Conservation (phyloP, 345 rosid species). For the Citrus medica region DNA sequence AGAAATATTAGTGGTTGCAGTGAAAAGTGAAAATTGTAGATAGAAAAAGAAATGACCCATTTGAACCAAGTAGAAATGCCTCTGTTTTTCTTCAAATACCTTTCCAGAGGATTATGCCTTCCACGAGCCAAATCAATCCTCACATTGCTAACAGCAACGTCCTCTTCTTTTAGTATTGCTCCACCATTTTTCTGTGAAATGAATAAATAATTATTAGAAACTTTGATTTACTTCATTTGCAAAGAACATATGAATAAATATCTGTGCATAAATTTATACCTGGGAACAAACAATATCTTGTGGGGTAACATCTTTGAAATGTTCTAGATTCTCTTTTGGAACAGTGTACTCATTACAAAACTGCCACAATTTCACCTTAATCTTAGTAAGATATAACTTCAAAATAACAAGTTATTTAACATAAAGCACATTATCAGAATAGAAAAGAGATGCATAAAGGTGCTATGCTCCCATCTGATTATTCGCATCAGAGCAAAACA, state of each 20-base stretch:
- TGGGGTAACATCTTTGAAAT: conserved; percentile 78
- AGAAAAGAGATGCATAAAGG: neutral
- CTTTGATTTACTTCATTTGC: neutral
- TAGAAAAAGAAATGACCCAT: conserved; percentile 7
- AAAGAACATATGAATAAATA: neutral
- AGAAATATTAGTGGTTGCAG: neutral
- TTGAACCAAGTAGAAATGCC: conserved; percentile 2
- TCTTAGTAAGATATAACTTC: neutral
- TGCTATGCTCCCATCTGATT: neutral
- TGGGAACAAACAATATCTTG: conserved; percentile 91
- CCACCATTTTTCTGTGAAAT: conserved; percentile 60
- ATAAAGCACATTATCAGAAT: neutral
- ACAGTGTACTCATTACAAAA: conserved; percentile 95
- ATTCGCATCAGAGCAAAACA: neutral
- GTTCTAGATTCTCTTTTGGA: conserved; percentile 75
- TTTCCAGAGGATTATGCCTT: conserved; percentile 77
- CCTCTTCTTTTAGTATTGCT: conserved; percentile 63
- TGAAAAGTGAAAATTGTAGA: neutral
- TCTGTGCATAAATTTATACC: conserved; percentile 31
- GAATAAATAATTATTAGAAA: conserved; percentile 1
- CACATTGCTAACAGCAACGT: conserved; percentile 74
- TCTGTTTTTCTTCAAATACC: conserved; percentile 38
- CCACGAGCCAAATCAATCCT: conserved; percentile 92
- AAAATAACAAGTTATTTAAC: neutral
- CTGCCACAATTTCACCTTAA: conserved; percentile 38